Evolutionary conservation across 192 early-diverging fungal species (phyloP).

Genomic region (Mortierella antarctica): DNA sequence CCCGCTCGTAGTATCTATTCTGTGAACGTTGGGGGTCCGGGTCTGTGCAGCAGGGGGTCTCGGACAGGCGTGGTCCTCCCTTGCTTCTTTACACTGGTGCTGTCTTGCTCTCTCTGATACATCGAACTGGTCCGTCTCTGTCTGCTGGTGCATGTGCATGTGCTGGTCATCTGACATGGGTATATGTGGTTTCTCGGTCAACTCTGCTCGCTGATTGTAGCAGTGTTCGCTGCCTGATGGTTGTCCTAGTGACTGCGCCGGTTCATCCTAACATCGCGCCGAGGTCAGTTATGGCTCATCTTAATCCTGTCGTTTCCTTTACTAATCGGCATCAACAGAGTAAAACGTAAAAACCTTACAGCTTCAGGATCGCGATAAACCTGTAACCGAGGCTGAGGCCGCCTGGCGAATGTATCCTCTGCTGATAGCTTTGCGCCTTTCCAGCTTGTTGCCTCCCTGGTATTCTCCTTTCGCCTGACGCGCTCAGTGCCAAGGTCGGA

Average conservation of each 20-base stretch:
- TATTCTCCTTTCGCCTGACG: slow-evolving; percentile 77
- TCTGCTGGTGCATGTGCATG: no score
- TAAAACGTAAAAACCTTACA: background rate
- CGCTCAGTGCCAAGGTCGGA: slow-evolving; percentile 67
- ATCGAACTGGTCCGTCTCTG: no score
- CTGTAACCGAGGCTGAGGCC: slow-evolving; percentile 24
- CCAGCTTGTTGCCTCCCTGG: slow-evolving; percentile 69
- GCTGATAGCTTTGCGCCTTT: slow-evolving; percentile 64
- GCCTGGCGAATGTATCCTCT: slow-evolving; percentile 16
- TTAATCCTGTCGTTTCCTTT: background rate
- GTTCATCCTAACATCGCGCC: background rate
- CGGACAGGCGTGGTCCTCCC: no score
- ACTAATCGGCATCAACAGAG: background rate
- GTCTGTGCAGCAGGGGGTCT: no score
- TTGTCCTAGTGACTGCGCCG: no score
- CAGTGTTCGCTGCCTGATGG: no score
- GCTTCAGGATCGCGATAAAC: slow-evolving; percentile 41
- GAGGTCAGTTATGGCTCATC: background rate
- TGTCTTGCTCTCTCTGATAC: no score
- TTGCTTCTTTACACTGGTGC: no score
- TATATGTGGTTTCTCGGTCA: no score
- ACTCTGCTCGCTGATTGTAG: no score
- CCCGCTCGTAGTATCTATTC: background rate
- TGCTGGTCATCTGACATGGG: no score
- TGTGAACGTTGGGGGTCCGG: background rate